These are phyloP conservation scores for Spongospora subterranea DNA, from an alignment of 208 protist species.

Conservation along the genomic window DNA sequence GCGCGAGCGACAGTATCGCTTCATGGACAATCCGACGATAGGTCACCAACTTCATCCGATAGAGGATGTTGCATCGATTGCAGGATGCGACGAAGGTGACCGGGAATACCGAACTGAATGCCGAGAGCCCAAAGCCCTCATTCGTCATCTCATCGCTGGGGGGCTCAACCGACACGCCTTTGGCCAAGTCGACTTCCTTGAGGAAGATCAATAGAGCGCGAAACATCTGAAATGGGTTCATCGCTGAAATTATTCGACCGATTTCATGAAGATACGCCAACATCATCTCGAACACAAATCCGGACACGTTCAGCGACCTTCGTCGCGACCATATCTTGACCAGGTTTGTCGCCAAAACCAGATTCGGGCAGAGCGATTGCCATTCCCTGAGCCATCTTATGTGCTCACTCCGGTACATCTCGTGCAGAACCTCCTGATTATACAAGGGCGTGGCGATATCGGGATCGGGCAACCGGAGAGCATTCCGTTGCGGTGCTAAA, in stretches of 20 bases:
- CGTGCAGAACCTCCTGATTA: background rate
- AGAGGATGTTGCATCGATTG: background rate
- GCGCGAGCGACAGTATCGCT: background rate
- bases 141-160: background rate
- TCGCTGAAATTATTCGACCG: background rate
- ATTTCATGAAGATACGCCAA: background rate
- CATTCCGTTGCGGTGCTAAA: background rate
- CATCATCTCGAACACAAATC: background rate
- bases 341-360: background rate
- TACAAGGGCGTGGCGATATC: background rate
- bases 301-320: background rate
- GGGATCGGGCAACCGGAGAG: background rate
- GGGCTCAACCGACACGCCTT: background rate
- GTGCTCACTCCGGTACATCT: background rate
- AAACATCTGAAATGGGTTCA: constrained; percentile 5
- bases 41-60: background rate
- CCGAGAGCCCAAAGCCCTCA: background rate
- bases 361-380: background rate
- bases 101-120: background rate
- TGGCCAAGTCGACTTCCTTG: background rate
- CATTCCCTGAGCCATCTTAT: background rate
- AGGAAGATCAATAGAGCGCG: constrained; percentile 1
- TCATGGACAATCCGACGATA: background rate
- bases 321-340: background rate
- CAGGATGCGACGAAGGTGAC: background rate